These are phyloP conservation scores for Cyberlindnera suaveolens DNA, from an alignment of 805 yeast genomes.

Conservation along the genomic window DNA sequence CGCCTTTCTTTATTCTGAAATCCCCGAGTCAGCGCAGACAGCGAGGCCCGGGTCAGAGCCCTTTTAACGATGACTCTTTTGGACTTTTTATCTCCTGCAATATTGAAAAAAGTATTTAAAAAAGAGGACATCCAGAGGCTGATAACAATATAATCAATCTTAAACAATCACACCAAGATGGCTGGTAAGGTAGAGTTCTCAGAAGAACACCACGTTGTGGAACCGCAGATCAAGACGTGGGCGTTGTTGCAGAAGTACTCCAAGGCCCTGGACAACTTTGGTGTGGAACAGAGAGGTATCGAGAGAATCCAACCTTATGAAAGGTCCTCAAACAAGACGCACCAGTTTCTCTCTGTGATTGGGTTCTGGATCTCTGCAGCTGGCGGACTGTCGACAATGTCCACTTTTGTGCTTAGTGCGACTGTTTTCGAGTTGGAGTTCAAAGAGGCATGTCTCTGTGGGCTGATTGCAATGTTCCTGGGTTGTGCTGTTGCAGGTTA, in stretches of 20 bases:
- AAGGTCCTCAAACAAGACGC: conserved; percentile 36
- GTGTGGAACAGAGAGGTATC: conserved; percentile 77
- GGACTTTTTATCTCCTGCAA: no score
- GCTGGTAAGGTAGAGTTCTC: not conserved
- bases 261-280: conserved; percentile 41
- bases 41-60: no score
- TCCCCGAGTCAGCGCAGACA: no score
- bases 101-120: no score
- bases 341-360: conserved; percentile 40
- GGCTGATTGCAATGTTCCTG: conserved; percentile 53
- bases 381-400: conserved; percentile 87
- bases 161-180: no score
- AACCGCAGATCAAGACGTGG: conserved; percentile 20
- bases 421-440: conserved; percentile 64
- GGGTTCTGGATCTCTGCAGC: conserved; percentile 84
- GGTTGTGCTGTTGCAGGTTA: conserved; percentile 80
- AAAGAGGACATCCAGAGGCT: no score
- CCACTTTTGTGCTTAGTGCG: conserved; percentile 74
- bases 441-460: conserved; percentile 54
- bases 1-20: no score
- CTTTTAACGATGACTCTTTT: no score
- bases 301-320: conserved; percentile 68
- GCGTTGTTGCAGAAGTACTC: conserved; percentile 29
- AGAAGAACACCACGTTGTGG: not conserved
- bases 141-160: no score